phyloP scores from a whole-genome alignment of 1,139 yeast genomes.

The Candida sojae region DNA sequence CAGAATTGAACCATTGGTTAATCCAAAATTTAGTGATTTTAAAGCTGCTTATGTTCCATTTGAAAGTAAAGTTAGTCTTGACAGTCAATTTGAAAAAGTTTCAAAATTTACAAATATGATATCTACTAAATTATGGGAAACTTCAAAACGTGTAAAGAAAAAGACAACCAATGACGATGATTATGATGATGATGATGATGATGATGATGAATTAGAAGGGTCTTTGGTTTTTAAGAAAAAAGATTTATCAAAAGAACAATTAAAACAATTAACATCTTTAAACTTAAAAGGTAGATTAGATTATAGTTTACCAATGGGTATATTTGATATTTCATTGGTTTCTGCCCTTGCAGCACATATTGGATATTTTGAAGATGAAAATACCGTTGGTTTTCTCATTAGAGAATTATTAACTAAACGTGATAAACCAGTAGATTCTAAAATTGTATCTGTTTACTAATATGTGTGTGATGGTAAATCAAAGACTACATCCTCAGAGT shows the following conservation, averaged over 20 bases:
- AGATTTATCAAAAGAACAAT: slow-evolving; percentile 19
- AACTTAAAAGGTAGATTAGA: slow-evolving; percentile 81
- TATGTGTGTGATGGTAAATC: no score
- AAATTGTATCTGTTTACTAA: slow-evolving; percentile 19
- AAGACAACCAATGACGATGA: slow-evolving; percentile 7
- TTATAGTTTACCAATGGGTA: slow-evolving; percentile 75
- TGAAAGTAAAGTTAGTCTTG: slow-evolving; percentile 48
- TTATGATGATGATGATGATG: slow-evolving; percentile 13
- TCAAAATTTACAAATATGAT: slow-evolving; percentile 44
- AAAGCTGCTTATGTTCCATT: slow-evolving; percentile 63
- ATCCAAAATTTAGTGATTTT: slow-evolving; percentile 51
- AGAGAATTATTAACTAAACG: slow-evolving; percentile 44
- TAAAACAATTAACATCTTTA: slow-evolving; percentile 38
- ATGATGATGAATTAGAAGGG: slow-evolving; percentile 14
- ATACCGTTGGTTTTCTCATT: slow-evolving; percentile 78
- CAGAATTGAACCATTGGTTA: slow-evolving; percentile 78
- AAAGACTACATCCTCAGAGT: no score
- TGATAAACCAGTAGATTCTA: slow-evolving; percentile 21
- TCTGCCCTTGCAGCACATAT: slow-evolving; percentile 87
- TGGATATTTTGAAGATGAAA: slow-evolving; percentile 83
- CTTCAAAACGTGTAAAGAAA: slow-evolving; percentile 45
- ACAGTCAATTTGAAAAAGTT: slow-evolving; percentile 44
- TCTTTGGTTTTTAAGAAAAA: slow-evolving; percentile 12
- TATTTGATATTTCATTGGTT: slow-evolving; percentile 74
- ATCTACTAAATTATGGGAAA: slow-evolving; percentile 44